Evolutionary conservation across 305 asterid species (phyloP).

Genomic region (Andrographis paniculata): DNA sequence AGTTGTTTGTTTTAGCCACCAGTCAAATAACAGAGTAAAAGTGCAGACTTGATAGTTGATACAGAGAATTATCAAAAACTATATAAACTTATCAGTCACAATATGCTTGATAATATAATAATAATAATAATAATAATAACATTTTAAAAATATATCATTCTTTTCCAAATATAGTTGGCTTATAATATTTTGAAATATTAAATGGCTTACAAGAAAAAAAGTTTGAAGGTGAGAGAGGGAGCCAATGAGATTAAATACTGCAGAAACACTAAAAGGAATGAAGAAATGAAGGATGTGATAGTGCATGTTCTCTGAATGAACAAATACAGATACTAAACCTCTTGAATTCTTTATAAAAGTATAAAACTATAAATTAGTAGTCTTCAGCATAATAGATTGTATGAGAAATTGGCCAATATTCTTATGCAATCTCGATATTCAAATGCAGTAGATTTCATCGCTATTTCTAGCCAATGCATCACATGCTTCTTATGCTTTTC

Average conservation of each 20-base stretch:
- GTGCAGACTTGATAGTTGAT: slow-evolving; percentile 1
- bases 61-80: no score
- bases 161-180: no score
- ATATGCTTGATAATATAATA: no score
- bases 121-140: no score
- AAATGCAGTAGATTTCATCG: slow-evolving; percentile 6
- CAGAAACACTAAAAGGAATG: not conserved
- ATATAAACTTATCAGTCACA: no score
- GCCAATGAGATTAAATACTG: not conserved
- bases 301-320: not conserved
- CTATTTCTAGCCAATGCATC: slow-evolving; percentile 11
- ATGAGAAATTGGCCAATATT: not conserved
- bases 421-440: not conserved
- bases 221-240: not conserved
- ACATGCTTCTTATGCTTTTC: slow-evolving; percentile 1
- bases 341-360: no score
- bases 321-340: not conserved
- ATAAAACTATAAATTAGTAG: not conserved
- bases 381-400: slow-evolving; percentile 11
- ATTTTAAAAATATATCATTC: no score
- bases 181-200: not conserved
- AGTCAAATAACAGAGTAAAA: no score
- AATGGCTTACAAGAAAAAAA: not conserved
- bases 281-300: not conserved
- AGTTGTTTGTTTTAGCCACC: no score